Evolutionary conservation across 2,329 filamentous ascomycete species (phyloP).

Genomic region (Hypoxylon sp.): DNA sequence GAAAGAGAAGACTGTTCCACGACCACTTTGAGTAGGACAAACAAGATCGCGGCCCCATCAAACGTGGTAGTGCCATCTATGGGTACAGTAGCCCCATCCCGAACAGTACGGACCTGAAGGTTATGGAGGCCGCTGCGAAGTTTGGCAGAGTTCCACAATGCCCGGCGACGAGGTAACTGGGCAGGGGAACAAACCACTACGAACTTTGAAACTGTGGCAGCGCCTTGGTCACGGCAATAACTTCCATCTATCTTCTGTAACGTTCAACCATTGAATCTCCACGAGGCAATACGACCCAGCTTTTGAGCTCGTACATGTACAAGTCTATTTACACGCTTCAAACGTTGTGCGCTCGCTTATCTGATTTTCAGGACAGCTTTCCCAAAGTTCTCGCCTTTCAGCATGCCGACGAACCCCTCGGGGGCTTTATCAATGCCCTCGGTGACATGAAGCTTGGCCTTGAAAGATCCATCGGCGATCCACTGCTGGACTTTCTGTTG

Average conservation of each 20-base stretch:
- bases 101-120: too few relatives aligned
- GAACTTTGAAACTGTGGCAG: background rate
- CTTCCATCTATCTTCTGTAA: background rate
- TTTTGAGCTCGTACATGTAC: too few relatives aligned
- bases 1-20: too few relatives aligned
- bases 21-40: too few relatives aligned
- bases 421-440: conserved; percentile 83
- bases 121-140: too few relatives aligned
- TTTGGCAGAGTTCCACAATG: background rate
- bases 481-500: conserved; percentile 82
- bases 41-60: too few relatives aligned
- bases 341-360: conserved; percentile 2
- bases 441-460: conserved; percentile 77
- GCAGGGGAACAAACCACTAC: background rate
- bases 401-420: conserved; percentile 81
- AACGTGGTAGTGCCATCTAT: too few relatives aligned
- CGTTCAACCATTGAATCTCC: background rate
- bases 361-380: conserved; percentile 82
- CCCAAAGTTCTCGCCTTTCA: conserved; percentile 85
- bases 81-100: too few relatives aligned
- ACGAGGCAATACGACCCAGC: background rate
- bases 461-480: conserved; percentile 82
- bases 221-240: background rate
- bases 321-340: background rate
- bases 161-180: background rate